Evolutionary conservation across 768 basidiomycete genomes (phyloP).

Genomic region (Cystobasidium ongulense): DNA sequence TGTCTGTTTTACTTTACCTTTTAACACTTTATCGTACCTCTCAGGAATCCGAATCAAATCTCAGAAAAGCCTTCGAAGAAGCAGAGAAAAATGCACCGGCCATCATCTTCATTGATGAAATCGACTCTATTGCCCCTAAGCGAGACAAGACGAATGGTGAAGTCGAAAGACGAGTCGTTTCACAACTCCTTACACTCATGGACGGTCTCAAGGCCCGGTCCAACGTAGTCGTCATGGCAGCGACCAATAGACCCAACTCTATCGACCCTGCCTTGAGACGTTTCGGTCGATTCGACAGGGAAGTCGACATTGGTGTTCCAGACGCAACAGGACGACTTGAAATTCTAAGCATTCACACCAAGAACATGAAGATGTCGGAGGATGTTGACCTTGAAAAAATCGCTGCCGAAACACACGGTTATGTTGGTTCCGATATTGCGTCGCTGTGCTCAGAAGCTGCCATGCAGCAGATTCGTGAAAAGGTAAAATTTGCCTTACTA

Average conservation of each 20-base stretch:
- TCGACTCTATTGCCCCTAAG: conserved; percentile 98
- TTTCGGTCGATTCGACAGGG: conserved; percentile 98
- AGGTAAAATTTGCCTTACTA: conserved; percentile 63
- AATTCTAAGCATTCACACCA: conserved; percentile 97
- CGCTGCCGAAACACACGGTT: conserved; percentile 97
- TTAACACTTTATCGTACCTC: not conserved
- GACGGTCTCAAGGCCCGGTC: conserved; percentile 90
- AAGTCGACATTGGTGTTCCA: conserved; percentile 98
- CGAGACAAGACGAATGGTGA: conserved; percentile 99
- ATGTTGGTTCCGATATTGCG: conserved; percentile 96
- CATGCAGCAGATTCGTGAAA: conserved; percentile 99
- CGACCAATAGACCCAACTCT: conserved; percentile 96
- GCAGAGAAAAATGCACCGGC: conserved; percentile 99
- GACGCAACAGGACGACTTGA: conserved; percentile 98
- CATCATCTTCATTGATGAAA: conserved; percentile 99
- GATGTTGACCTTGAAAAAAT: conserved; percentile 99
- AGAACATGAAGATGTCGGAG: conserved; percentile 97
- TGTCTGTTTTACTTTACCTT: not conserved
- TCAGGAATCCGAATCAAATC: conserved; percentile 81
- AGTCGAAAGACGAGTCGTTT: conserved; percentile 98
- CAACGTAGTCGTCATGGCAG: conserved; percentile 99
- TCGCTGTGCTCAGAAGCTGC: conserved; percentile 97
- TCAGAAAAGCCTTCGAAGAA: conserved; percentile 97
- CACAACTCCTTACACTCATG: conserved; percentile 96
- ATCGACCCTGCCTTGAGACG: conserved; percentile 98